These are phyloP conservation scores for Paecilomyces sp. DNA, from an alignment of 2,329 filamentous ascomycete species.

Conservation along the genomic window DNA sequence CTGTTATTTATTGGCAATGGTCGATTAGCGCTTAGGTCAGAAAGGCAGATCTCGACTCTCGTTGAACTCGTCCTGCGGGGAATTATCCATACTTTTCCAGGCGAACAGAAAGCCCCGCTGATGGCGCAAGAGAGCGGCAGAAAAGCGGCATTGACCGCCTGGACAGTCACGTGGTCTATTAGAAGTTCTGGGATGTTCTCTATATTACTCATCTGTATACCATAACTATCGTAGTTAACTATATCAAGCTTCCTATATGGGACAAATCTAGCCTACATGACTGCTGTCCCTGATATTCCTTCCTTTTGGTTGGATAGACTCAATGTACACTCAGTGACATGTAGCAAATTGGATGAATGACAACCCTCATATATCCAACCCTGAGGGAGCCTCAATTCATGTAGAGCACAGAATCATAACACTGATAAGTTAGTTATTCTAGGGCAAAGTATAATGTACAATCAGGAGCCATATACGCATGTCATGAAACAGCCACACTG, in stretches of 20 bases:
- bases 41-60: not conserved
- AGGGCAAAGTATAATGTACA: not conserved
- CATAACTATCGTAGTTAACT: too few species aligned
- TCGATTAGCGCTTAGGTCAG: not conserved
- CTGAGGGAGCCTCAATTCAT: too few species aligned
- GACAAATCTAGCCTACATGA: too few species aligned
- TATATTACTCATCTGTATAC: too few species aligned
- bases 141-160: not conserved
- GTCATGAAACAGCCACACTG: constrained; percentile 14
- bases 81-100: not conserved
- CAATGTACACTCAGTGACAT: too few species aligned
- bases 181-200: too few species aligned
- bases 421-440: not conserved
- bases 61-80: not conserved
- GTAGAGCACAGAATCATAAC: not conserved
- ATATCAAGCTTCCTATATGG: too few species aligned
- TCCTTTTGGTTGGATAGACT: too few species aligned
- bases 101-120: not conserved
- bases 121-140: not conserved
- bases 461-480: constrained; percentile 1
- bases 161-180: not conserved
- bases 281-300: too few species aligned
- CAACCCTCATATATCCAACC: too few species aligned
- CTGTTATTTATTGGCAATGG: not conserved
- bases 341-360: too few species aligned